A percentile compares a stretch with the other conserved stretches of the same genome.
These are phyloP conservation scores for Chrysosporium queenslandicum DNA, from an alignment of 2,329 filamentous ascomycete genomes.

Conservation along the genomic window DNA sequence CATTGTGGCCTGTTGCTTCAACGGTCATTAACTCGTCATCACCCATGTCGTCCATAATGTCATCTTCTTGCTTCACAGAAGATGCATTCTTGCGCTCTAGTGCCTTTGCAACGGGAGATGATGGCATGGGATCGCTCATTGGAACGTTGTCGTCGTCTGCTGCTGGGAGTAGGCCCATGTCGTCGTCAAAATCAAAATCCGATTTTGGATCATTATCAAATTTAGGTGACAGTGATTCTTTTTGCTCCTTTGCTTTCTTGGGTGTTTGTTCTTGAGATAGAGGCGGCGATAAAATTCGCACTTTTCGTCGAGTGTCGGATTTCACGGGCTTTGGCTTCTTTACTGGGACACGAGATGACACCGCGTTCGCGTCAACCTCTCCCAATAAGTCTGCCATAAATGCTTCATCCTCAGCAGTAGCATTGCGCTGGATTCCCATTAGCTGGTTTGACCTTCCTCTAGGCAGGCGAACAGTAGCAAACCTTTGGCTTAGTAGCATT, in stretches of 20 bases:
- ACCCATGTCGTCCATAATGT: slow-evolving; percentile 52
- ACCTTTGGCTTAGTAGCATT: slow-evolving; percentile 71
- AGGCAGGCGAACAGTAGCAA: not conserved
- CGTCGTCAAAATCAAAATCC: slow-evolving; percentile 41
- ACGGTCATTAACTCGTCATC: slow-evolving; percentile 81
- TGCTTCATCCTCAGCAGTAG: slow-evolving; percentile 76
- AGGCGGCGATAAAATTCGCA: slow-evolving; percentile 68
- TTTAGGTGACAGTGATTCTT: slow-evolving; percentile 18
- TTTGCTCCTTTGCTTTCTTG: slow-evolving; percentile 43
- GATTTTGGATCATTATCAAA: slow-evolving; percentile 4
- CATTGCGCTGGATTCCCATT: slow-evolving; percentile 45
- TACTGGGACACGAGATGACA: slow-evolving; percentile 45
- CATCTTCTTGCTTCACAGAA: slow-evolving; percentile 37
- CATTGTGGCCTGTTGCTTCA: slow-evolving; percentile 55
- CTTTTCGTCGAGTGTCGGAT: slow-evolving; percentile 66
- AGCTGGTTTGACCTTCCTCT: slow-evolving; percentile 17
- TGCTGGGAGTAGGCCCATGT: slow-evolving; percentile 31
- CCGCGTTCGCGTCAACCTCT: slow-evolving; percentile 72
- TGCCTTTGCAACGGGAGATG: slow-evolving; percentile 73
- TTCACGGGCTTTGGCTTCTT: slow-evolving; percentile 60
- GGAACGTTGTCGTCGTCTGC: slow-evolving; percentile 62
- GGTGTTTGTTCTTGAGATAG: slow-evolving; percentile 44
- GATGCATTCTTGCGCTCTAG: slow-evolving; percentile 57
- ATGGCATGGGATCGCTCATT: slow-evolving; percentile 81
- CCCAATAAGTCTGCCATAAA: slow-evolving; percentile 78